Conservation (phyloP, 2,329 filamentous ascomycete species). For the Trichophyton benhamiae region DNA sequence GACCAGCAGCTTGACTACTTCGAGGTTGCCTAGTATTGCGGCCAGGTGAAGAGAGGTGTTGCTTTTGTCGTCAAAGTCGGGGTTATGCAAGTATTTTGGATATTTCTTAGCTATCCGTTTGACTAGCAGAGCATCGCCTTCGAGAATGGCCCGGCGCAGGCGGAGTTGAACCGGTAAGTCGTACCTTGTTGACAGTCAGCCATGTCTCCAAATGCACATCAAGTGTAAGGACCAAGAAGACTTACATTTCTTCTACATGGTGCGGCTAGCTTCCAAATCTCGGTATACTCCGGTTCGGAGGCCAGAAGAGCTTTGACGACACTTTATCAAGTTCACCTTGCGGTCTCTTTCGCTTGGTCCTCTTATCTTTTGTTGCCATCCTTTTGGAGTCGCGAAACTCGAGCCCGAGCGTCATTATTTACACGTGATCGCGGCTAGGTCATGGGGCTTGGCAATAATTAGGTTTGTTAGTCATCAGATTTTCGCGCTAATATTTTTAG, state of each 20-base stretch:
- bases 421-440: no score
- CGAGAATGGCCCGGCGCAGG: constrained; percentile 68
- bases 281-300: no score
- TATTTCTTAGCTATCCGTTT: constrained; percentile 64
- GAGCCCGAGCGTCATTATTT: no score
- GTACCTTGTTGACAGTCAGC: constrained; percentile 13
- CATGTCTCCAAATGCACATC: not conserved
- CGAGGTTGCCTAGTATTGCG: constrained; percentile 56
- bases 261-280: not conserved
- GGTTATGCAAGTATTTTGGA: constrained; percentile 61
- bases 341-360: not conserved
- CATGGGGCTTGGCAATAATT: no score
- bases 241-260: constrained; percentile 11
- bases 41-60: constrained; percentile 79
- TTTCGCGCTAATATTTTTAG: no score
- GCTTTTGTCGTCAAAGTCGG: constrained; percentile 60
- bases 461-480: no score
- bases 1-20: constrained; percentile 59
- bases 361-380: not conserved
- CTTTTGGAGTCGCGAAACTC: not conserved
- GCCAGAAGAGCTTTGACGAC: not conserved
- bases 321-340: not conserved
- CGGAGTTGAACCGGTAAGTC: constrained; percentile 48
- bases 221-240: not conserved
- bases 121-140: constrained; percentile 61